These are phyloP conservation scores for Posidonia australis DNA, from an alignment of 106 monocot species.

Conservation along the genomic window DNA sequence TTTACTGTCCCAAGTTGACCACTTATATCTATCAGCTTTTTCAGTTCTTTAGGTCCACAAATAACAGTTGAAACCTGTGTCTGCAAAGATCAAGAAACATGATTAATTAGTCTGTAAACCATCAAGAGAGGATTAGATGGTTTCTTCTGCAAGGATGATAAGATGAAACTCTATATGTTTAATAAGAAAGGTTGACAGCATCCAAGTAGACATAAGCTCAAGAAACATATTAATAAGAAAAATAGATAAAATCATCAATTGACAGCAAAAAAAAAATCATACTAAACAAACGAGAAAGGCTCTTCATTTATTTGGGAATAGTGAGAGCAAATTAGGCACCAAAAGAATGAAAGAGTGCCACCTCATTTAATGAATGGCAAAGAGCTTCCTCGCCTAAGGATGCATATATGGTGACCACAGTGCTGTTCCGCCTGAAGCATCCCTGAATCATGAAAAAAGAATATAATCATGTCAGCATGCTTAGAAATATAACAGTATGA, in stretches of 20 bases:
- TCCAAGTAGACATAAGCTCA: too few species aligned
- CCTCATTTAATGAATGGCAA: constrained; percentile 96
- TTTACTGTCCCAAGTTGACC: constrained; percentile 78
- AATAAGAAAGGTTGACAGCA: not conserved
- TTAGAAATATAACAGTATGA: not conserved
- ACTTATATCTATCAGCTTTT: constrained; percentile 78
- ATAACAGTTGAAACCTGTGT: constrained; percentile 90
- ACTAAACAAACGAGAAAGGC: too few species aligned
- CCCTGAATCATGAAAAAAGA: constrained; percentile 32
- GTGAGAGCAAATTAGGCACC: not conserved
- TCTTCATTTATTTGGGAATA: not conserved
- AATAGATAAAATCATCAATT: too few species aligned
- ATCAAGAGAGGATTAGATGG: too few species aligned
- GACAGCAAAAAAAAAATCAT: too few species aligned
- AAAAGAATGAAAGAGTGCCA: constrained; percentile 8
- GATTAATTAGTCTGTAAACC: not conserved
- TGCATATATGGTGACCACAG: constrained; percentile 94
- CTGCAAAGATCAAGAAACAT: constrained; percentile 20
- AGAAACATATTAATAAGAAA: too few species aligned
- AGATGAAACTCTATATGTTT: not conserved
- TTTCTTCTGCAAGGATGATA: too few species aligned
- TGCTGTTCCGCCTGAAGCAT: constrained; percentile 78
- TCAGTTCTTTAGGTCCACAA: constrained; percentile 84
- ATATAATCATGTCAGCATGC: not conserved
- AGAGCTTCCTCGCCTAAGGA: constrained; percentile 92